Evolutionary conservation across 2,329 filamentous ascomycete species (phyloP).

Genomic region (Septoria linicola): DNA sequence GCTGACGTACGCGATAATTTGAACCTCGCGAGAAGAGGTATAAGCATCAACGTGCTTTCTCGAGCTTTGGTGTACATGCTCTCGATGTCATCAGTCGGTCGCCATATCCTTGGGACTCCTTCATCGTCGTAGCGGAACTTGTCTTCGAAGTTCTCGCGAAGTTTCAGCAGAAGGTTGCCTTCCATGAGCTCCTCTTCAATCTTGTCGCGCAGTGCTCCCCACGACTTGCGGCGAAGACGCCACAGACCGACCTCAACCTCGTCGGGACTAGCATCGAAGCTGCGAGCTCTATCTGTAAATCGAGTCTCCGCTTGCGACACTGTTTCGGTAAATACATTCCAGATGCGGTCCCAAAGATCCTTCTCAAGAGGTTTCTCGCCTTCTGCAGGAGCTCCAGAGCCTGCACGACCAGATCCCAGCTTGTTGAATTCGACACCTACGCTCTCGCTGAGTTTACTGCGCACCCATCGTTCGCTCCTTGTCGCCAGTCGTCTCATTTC

Average conservation of each 20-base stretch:
- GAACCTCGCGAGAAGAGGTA: constrained; percentile 85
- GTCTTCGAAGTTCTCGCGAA: constrained; percentile 97
- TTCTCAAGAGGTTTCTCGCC: constrained; percentile 77
- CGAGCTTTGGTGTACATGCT: constrained; percentile 88
- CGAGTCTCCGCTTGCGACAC: constrained; percentile 81
- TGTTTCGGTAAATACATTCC: constrained; percentile 78
- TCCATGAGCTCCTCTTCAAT: constrained; percentile 98
- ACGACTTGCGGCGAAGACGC: constrained; percentile 89
- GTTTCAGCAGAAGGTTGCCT: constrained; percentile 90
- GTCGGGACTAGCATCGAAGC: constrained; percentile 86
- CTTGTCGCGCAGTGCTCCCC: constrained; percentile 83
- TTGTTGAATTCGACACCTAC: constrained; percentile 95
- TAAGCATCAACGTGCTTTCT: constrained; percentile 86
- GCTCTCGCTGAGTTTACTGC: constrained; percentile 80
- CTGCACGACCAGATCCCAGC: constrained; percentile 81
- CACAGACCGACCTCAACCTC: constrained; percentile 92
- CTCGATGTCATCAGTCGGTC: constrained; percentile 94
- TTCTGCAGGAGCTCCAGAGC: constrained; percentile 74
- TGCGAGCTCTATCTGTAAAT: constrained; percentile 84
- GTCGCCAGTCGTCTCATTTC: constrained; percentile 93
- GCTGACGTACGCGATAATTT: constrained; percentile 70
- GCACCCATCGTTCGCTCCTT: constrained; percentile 90
- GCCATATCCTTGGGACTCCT: constrained; percentile 94
- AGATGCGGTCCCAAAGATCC: constrained; percentile 93
- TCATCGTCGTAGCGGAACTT: constrained; percentile 97